Percentiles rank a stretch among this genome's conserved stretches.
phyloP scores from a whole-genome alignment of 495 filamentous ascomycete species.

The Tuber borchii region DNA sequence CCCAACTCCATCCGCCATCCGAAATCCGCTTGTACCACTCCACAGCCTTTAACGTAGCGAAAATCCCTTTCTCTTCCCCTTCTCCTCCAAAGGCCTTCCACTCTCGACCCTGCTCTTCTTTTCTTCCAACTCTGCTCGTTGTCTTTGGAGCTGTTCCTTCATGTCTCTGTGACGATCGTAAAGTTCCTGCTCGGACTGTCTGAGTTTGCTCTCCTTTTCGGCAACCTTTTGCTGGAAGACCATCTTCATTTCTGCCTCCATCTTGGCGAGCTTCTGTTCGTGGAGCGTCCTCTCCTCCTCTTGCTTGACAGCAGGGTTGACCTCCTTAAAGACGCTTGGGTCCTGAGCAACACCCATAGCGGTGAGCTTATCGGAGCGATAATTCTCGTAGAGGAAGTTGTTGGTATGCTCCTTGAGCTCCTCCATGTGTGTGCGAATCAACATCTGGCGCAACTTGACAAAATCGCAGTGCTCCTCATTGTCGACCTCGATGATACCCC shows the following conservation, averaged over 20 bases:
- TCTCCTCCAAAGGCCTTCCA: conserved; percentile 91
- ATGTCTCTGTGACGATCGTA: conserved; percentile 97
- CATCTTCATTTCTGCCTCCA: conserved; percentile 99
- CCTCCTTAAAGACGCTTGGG: conserved; percentile 98
- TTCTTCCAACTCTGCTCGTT: conserved; percentile 89
- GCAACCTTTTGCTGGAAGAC: conserved; percentile 99
- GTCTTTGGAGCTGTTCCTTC: conserved; percentile 97
- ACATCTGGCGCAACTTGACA: conserved; percentile 98
- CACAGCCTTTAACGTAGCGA: conserved; percentile 68
- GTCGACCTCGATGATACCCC: conserved; percentile 98
- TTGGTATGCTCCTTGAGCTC: conserved; percentile 99
- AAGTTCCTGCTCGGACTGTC: conserved; percentile 97
- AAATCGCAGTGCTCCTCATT: conserved; percentile 99
- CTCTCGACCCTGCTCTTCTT: conserved; percentile 92
- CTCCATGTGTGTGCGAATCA: conserved; percentile 99
- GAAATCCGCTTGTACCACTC: conserved; percentile 34
- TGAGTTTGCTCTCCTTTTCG: conserved; percentile 98
- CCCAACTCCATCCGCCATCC: conserved; percentile 5
- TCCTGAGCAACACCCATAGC: conserved; percentile 98
- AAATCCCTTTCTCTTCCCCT: conserved; percentile 95
- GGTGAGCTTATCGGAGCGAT: conserved; percentile 97
- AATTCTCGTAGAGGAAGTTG: conserved; percentile 97
- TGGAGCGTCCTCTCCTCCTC: conserved; percentile 95
- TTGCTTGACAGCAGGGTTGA: conserved; percentile 99
- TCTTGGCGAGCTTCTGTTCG: conserved; percentile 99